Conservation (phyloP, 768 basidiomycete species). For the Trametes cingulata region DNA sequence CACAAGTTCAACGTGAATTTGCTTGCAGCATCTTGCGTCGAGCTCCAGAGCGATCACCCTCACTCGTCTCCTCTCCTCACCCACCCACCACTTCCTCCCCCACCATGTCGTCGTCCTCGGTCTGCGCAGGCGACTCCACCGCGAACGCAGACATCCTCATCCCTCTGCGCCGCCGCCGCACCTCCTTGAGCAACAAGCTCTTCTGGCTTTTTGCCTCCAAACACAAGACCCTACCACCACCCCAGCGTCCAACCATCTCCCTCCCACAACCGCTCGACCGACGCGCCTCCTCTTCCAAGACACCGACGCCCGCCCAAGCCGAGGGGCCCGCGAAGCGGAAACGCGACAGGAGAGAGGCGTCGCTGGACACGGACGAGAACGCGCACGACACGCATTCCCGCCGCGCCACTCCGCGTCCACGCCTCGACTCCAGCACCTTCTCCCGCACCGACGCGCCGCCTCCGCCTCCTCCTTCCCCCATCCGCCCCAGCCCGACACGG, state of each 20-base stretch:
- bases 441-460: neutral
- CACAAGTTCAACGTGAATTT: too few species aligned
- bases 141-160: too few species aligned
- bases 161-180: neutral
- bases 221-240: neutral
- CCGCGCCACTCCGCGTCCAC: neutral
- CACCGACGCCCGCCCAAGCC: neutral
- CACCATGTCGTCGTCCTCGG: too few species aligned
- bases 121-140: too few species aligned
- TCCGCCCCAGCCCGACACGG: neutral
- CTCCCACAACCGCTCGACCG: neutral
- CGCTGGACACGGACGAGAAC: neutral
- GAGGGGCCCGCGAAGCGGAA: neutral
- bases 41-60: too few species aligned
- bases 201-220: neutral
- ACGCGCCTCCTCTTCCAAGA: neutral
- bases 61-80: too few species aligned
- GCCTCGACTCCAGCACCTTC: neutral
- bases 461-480: neutral
- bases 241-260: neutral
- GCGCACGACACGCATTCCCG: neutral
- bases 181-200: constrained; percentile 1
- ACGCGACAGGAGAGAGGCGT: neutral
- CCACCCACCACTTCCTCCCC: too few species aligned
- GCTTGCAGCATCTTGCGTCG: too few species aligned